Evolutionary conservation across 2,329 filamentous ascomycete species (phyloP).

Genomic region (Calonectria ilicicola): DNA sequence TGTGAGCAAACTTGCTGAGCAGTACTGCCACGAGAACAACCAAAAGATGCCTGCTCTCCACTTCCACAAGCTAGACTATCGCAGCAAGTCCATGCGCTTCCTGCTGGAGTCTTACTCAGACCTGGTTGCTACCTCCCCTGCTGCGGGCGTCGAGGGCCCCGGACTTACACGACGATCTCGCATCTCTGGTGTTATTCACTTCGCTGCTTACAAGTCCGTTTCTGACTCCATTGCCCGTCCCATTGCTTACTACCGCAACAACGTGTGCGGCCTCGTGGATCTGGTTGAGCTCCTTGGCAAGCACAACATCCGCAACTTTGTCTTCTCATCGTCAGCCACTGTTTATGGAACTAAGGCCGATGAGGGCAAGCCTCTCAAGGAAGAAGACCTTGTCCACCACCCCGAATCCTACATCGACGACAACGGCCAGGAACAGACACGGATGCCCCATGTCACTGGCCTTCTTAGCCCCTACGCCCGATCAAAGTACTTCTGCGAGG

Average conservation of each 20-base stretch:
- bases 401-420: slow-evolving; percentile 61
- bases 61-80: slow-evolving; percentile 54
- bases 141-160: not conserved
- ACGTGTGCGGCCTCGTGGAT: slow-evolving; percentile 72
- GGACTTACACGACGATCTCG: slow-evolving; percentile 24
- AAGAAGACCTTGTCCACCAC: slow-evolving; percentile 50
- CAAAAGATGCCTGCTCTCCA: slow-evolving; percentile 43
- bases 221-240: slow-evolving; percentile 71
- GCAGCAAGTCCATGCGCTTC: slow-evolving; percentile 50
- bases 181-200: slow-evolving; percentile 71
- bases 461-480: slow-evolving; percentile 75
- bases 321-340: slow-evolving; percentile 76
- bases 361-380: slow-evolving; percentile 62
- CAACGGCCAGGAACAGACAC: slow-evolving; percentile 50
- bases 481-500: slow-evolving; percentile 76
- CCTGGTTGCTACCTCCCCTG: slow-evolving; percentile 32
- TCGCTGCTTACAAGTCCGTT: slow-evolving; percentile 76
- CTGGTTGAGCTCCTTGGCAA: slow-evolving; percentile 68
- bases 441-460: slow-evolving; percentile 49
- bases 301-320: slow-evolving; percentile 73
- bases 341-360: slow-evolving; percentile 71
- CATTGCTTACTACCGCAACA: slow-evolving; percentile 75
- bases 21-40: slow-evolving; percentile 14
- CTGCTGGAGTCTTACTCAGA: slow-evolving; percentile 50
- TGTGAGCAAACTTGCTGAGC: slow-evolving; percentile 27